These are phyloP conservation scores for Collybiopsis luxurians DNA, from an alignment of 768 basidiomycete species.

Conservation along the genomic window DNA sequence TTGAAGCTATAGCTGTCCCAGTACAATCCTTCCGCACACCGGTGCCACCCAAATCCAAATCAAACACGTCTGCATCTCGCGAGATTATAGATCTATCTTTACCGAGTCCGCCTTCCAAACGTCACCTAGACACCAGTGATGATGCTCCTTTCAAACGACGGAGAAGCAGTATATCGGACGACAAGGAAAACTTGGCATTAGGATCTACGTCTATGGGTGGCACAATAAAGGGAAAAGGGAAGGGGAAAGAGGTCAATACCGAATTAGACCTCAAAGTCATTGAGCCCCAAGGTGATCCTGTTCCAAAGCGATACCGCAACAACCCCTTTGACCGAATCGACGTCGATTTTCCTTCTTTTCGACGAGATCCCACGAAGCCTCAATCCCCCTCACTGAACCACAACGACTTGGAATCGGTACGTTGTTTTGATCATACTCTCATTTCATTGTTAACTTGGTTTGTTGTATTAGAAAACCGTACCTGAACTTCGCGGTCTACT, in stretches of 20 bases:
- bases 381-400: constrained; percentile 9
- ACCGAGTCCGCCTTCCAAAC: constrained; percentile 1
- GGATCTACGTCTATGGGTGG: background rate
- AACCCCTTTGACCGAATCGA: constrained; percentile 9
- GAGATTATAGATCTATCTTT: constrained; percentile 16
- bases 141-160: constrained; percentile 27
- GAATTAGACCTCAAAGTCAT: background rate
- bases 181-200: constrained; percentile 23
- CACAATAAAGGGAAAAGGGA: constrained; percentile 12
- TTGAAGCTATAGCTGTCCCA: constrained; percentile 23
- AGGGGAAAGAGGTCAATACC: constrained; percentile 3
- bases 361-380: background rate
- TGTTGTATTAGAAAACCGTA: constrained; percentile 26
- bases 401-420: constrained; percentile 26
- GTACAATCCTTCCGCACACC: constrained; percentile 46
- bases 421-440: constrained; percentile 22
- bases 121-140: background rate
- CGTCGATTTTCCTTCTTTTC: constrained; percentile 3
- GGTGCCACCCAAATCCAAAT: constrained; percentile 18
- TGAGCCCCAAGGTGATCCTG: background rate
- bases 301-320: background rate
- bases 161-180: constrained; percentile 15
- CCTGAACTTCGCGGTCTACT: constrained; percentile 25
- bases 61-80: background rate
- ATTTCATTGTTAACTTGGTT: constrained; percentile 28